Evolutionary conservation across 2,329 filamentous ascomycete species (phyloP).

Genomic region (Plenodomus lindquistii): DNA sequence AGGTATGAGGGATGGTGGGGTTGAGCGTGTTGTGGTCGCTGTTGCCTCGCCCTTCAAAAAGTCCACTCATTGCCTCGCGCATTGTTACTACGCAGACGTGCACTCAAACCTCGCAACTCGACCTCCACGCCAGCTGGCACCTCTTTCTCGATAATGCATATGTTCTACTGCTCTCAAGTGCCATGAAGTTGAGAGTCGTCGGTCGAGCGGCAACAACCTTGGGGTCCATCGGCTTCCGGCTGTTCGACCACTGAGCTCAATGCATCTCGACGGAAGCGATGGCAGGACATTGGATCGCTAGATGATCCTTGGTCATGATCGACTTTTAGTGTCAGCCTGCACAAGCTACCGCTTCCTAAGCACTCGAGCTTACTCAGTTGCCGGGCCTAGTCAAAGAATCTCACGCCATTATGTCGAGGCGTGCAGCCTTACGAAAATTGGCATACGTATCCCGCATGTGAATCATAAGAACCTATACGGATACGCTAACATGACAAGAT

Average conservation of each 20-base stretch:
- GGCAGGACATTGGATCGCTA: too few species aligned
- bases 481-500: constrained; percentile 4
- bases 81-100: too few species aligned
- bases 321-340: too few species aligned
- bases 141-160: too few species aligned
- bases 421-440: constrained; percentile 5
- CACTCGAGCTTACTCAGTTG: not conserved
- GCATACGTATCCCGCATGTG: constrained; percentile 15
- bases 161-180: too few species aligned
- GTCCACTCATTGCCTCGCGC: too few species aligned
- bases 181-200: not conserved
- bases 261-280: not conserved
- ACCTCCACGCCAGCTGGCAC: too few species aligned
- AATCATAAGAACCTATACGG: constrained; percentile 4
- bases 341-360: constrained; percentile 5
- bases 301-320: too few species aligned
- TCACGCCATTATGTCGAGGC: constrained; percentile 23
- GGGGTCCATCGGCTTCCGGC: not conserved
- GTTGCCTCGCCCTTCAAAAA: not conserved
- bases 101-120: too few species aligned
- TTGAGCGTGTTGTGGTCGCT: not conserved
- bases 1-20: constrained; percentile 1
- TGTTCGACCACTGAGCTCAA: not conserved
- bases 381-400: not conserved
- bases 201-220: not conserved